A percentile compares a stretch with the other conserved stretches of the same genome.
phyloP scores from a whole-genome alignment of 441 rosid genomes.

The Erysimum pusillum region DNA sequence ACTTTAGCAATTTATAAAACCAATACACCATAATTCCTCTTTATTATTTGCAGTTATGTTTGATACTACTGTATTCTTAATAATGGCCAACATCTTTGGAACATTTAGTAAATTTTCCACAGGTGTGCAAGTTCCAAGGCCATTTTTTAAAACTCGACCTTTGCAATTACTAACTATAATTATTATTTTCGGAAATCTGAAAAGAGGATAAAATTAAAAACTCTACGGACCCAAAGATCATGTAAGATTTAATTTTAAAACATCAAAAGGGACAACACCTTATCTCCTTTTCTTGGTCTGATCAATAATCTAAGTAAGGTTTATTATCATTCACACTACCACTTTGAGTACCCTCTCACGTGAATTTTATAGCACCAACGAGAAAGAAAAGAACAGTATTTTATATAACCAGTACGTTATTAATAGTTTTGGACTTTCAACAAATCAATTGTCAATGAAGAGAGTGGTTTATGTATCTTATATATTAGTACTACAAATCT shows the following conservation, averaged over 20 bases:
- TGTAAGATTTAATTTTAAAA: conserved; percentile 37
- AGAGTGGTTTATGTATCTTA: no score
- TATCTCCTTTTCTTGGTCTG: conserved; percentile 40
- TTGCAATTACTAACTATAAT: conserved; percentile 30
- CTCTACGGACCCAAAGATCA: conserved; percentile 37
- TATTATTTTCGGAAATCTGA: conserved; percentile 28
- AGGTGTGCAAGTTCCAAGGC: conserved; percentile 47
- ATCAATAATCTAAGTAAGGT: conserved; percentile 36
- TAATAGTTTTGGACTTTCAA: no score
- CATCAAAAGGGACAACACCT: conserved; percentile 42
- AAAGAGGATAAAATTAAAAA: conserved; percentile 21
- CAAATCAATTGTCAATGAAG: no score
- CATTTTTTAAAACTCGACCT: conserved; percentile 28
- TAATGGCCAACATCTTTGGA: conserved; percentile 41
- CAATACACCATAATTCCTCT: not conserved
- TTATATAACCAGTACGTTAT: not conserved
- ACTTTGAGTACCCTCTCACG: conserved; percentile 30
- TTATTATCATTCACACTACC: conserved; percentile 25
- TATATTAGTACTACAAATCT: no score
- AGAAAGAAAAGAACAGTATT: not conserved
- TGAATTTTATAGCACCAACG: conserved; percentile 18
- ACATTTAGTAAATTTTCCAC: conserved; percentile 44
- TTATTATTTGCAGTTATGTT: not conserved
- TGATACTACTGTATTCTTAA: no score
- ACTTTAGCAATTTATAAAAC: not conserved